A percentile compares a stretch with the other conserved stretches of the same genome.
phyloP scores from a whole-genome alignment of 768 basidiomycete genomes.

The Jaapia argillacea region DNA sequence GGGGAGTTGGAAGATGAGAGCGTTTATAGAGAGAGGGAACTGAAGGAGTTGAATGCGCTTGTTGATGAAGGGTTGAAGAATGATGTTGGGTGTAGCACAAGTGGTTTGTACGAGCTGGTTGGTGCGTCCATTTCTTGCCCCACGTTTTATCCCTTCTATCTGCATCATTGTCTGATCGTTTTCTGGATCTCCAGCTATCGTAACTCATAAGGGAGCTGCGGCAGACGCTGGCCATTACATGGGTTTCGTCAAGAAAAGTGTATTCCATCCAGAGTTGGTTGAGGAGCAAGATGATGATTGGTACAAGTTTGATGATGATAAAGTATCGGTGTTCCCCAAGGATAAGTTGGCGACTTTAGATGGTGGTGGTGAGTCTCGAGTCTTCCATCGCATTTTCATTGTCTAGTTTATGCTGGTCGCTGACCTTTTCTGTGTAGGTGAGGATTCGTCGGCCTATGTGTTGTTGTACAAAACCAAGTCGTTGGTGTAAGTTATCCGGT shows the following conservation, averaged over 20 bases:
- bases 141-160: background rate
- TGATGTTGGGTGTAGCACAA: constrained; percentile 67
- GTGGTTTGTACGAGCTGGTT: constrained; percentile 84
- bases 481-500: no score
- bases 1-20: constrained; percentile 58
- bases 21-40: constrained; percentile 55
- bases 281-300: constrained; percentile 71
- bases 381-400: background rate
- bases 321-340: constrained; percentile 75
- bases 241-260: constrained; percentile 76
- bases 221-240: constrained; percentile 97
- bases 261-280: constrained; percentile 35
- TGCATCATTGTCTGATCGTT: constrained; percentile 3
- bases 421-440: constrained; percentile 45
- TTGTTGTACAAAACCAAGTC: constrained; percentile 69
- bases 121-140: constrained; percentile 41
- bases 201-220: constrained; percentile 94
- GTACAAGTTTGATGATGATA: constrained; percentile 97
- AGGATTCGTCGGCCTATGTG: constrained; percentile 87
- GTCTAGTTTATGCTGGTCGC: constrained; percentile 14
- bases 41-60: constrained; percentile 50
- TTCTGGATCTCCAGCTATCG: constrained; percentile 49
- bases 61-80: constrained; percentile 50
- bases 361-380: constrained; percentile 53
- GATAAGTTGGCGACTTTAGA: constrained; percentile 81